phyloP scores from a whole-genome alignment of 1,284 basidiomycete species.

The Irpex sp. region DNA sequence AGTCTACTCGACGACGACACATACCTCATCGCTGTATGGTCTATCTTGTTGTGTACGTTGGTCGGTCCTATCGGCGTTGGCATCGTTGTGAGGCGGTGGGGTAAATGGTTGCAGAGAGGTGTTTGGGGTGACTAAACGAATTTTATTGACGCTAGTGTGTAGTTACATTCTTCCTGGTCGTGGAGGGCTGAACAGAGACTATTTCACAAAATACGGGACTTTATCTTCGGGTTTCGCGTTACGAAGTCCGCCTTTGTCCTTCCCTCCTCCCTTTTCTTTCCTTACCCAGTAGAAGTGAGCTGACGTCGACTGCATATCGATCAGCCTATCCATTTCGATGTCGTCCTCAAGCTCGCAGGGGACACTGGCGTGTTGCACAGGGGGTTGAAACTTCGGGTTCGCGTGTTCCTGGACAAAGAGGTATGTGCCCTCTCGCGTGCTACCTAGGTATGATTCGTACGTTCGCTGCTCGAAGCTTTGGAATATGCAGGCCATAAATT shows the following conservation, averaged over 20 bases:
- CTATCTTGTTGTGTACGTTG: conserved; percentile 47
- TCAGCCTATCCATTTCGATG: conserved; percentile 59
- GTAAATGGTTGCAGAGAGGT: not conserved
- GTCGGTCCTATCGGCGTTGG: conserved; percentile 42
- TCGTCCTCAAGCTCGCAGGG: conserved; percentile 40
- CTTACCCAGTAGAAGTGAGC: not conserved
- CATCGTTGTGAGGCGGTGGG: conserved; percentile 19
- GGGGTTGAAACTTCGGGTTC: conserved; percentile 39
- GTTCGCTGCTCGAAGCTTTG: too few relatives aligned
- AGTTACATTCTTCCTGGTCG: too few relatives aligned
- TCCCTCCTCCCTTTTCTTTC: not conserved
- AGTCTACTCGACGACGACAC: conserved; percentile 35
- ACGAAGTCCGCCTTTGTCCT: conserved; percentile 41
- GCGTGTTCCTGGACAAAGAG: conserved; percentile 49
- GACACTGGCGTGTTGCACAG: conserved; percentile 24
- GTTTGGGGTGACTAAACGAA: not conserved
- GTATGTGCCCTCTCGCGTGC: too few relatives aligned
- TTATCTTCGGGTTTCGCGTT: conserved; percentile 55
- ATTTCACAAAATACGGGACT: conserved; percentile 45
- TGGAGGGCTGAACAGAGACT: conserved; percentile 23
- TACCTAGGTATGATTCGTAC: too few relatives aligned
- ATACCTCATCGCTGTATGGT: conserved; percentile 45
- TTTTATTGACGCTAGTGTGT: too few relatives aligned
- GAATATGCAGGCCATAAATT: conserved; percentile 48
- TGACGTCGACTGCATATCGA: not conserved